A percentile compares a stretch with the other conserved stretches of the same genome.
Evolutionary conservation across 2,329 filamentous ascomycete species (phyloP).

Genomic region (Allantophomopsis lycopodina): DNA sequence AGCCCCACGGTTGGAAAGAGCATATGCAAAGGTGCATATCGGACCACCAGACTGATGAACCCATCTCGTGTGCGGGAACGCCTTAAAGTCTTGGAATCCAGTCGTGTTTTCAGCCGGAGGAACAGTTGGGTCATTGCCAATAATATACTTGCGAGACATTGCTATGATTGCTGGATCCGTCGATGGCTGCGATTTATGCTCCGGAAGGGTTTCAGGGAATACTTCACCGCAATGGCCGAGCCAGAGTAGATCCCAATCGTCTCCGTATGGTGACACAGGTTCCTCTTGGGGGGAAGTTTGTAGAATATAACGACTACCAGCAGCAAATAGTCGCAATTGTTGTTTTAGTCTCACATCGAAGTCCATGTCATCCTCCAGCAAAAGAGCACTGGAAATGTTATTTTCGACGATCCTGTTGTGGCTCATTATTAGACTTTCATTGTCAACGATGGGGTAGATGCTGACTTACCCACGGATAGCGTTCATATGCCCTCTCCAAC

Average conservation of each 20-base stretch:
- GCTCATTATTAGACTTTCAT: constrained; percentile 13
- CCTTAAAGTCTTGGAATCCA: constrained; percentile 4
- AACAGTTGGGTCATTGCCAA: constrained; percentile 13
- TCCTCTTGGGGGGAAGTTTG: background rate
- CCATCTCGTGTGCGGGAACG: constrained; percentile 10
- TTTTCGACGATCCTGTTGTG: constrained; percentile 17
- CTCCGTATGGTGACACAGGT: constrained; percentile 12
- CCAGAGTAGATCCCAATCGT: constrained; percentile 22
- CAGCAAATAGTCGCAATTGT: constrained; percentile 11
- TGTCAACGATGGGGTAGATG: too few relatives aligned
- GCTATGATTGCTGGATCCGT: background rate
- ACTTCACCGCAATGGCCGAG: constrained; percentile 22
- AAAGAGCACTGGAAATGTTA: constrained; percentile 20
- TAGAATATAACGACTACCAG: background rate
- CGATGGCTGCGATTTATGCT: constrained; percentile 5
- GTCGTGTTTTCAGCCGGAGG: constrained; percentile 7
- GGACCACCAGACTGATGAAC: constrained; percentile 15
- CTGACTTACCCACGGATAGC: constrained; percentile 13
- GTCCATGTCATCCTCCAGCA: constrained; percentile 26
- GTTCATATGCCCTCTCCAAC: constrained; percentile 26
- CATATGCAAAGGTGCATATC: constrained; percentile 22
- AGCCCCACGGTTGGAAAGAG: constrained; percentile 13
- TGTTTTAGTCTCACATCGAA: constrained; percentile 23
- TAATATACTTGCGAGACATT: constrained; percentile 5
- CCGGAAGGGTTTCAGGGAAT: constrained; percentile 5